Percentiles rank a stretch among this genome's conserved stretches.
Evolutionary conservation across 805 yeast genomes (phyloP).

Genomic region (Spathaspora passalidarum): DNA sequence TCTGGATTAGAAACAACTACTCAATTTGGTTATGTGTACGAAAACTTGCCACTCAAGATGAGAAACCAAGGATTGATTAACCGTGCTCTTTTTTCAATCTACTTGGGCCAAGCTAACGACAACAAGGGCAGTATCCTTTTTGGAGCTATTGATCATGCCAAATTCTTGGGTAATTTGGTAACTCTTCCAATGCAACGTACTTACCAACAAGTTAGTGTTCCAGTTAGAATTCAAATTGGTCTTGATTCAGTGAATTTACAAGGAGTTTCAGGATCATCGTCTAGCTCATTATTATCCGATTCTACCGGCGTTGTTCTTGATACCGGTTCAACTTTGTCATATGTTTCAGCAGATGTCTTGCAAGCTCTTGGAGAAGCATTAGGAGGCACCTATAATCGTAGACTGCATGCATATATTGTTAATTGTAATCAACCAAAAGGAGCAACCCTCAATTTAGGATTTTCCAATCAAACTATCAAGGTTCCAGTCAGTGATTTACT

Average conservation of each 20-base stretch:
- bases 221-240: slow-evolving; percentile 50
- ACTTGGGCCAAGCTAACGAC: slow-evolving; percentile 24
- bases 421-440: slow-evolving; percentile 33
- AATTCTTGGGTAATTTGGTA: slow-evolving; percentile 30
- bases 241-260: slow-evolving; percentile 34
- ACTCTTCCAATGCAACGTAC: slow-evolving; percentile 29
- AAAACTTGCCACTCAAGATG: slow-evolving; percentile 37
- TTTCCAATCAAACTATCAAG: slow-evolving; percentile 55
- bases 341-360: slow-evolving; percentile 40
- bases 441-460: slow-evolving; percentile 37
- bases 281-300: slow-evolving; percentile 12
- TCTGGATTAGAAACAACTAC: slow-evolving; percentile 63
- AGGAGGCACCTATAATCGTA: slow-evolving; percentile 40
- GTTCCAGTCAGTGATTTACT: slow-evolving; percentile 43
- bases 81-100: slow-evolving; percentile 35
- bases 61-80: slow-evolving; percentile 29
- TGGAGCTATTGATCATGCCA: slow-evolving; percentile 44
- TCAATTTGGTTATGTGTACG: slow-evolving; percentile 27
- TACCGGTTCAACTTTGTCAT: slow-evolving; percentile 36
- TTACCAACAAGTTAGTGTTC: slow-evolving; percentile 11
- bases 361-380: slow-evolving; percentile 32
- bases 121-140: slow-evolving; percentile 34
- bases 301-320: slow-evolving; percentile 28
- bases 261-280: slow-evolving; percentile 7
- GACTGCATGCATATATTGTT: slow-evolving; percentile 44